These are phyloP conservation scores for Hirschfeldia incana DNA, from an alignment of 345 rosid genomes.

Conservation along the genomic window DNA sequence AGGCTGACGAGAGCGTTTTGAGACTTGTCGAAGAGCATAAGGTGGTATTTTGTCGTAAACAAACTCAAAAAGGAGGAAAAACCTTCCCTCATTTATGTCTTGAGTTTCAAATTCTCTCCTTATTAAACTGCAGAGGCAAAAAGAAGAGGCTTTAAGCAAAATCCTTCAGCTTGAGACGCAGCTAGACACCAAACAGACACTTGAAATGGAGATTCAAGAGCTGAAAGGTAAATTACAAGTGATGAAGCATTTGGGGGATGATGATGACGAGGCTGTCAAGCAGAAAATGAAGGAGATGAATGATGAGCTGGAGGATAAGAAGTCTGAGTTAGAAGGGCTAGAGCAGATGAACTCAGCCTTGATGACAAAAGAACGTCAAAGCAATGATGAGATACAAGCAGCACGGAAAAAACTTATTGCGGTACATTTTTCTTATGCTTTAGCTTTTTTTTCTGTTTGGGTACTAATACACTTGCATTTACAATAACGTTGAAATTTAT, in stretches of 20 bases:
- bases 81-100: constrained; percentile 11
- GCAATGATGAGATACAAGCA: constrained; percentile 48
- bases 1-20: constrained; percentile 74
- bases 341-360: constrained; percentile 35
- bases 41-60: constrained; percentile 40
- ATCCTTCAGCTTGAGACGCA: constrained; percentile 70
- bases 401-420: constrained; percentile 42
- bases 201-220: constrained; percentile 90
- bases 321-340: constrained; percentile 45
- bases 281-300: constrained; percentile 73
- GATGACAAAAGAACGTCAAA: constrained; percentile 47
- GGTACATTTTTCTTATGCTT: constrained; percentile 33
- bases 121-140: constrained; percentile 65
- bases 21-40: constrained; percentile 84
- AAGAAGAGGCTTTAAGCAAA: constrained; percentile 63
- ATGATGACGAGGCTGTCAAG: constrained; percentile 74
- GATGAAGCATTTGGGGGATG: constrained; percentile 80
- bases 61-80: not conserved
- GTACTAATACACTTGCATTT: not conserved
- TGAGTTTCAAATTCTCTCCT: constrained; percentile 6
- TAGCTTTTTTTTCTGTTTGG: not conserved
- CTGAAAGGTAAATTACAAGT: constrained; percentile 78
- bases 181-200: constrained; percentile 75
- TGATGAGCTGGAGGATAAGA: constrained; percentile 58
- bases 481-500: not conserved